A percentile compares a stretch with the other conserved stretches of the same genome.
Evolutionary conservation across 2,329 filamentous ascomycete genomes (phyloP).

Genomic region (Emydomyces testavorans): DNA sequence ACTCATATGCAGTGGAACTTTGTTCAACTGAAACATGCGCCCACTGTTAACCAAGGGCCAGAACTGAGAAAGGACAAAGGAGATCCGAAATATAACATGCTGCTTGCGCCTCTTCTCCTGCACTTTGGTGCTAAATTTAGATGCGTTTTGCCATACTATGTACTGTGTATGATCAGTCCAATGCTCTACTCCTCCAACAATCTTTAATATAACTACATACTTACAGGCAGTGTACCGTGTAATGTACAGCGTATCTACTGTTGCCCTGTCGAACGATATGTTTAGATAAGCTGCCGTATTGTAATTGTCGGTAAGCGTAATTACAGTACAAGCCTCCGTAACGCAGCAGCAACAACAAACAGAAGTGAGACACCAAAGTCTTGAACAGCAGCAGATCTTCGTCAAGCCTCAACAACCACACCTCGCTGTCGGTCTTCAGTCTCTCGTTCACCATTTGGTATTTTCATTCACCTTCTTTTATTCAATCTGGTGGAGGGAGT

Average conservation of each 20-base stretch:
- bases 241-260: too few relatives aligned
- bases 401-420: conserved; percentile 2
- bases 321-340: neutral
- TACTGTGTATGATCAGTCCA: too few relatives aligned
- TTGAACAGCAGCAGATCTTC: conserved; percentile 6
- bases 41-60: too few relatives aligned
- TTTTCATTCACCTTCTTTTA: neutral
- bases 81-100: too few relatives aligned
- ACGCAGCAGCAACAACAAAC: neutral
- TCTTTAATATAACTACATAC: too few relatives aligned
- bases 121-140: conserved; percentile 10
- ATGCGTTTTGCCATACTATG: neutral
- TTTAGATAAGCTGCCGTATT: neutral
- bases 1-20: neutral
- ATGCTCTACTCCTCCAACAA: neutral
- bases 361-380: conserved; percentile 3
- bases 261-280: too few relatives aligned
- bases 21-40: conserved; percentile 10
- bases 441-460: conserved; percentile 8
- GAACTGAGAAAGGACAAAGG: too few relatives aligned
- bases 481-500: neutral
- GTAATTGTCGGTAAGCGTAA: neutral
- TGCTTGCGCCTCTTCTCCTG: neutral
- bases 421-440: neutral
- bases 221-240: too few relatives aligned